These are phyloP conservation scores for Rubus parviflorus DNA, from an alignment of 306 rosid species.

Conservation along the genomic window DNA sequence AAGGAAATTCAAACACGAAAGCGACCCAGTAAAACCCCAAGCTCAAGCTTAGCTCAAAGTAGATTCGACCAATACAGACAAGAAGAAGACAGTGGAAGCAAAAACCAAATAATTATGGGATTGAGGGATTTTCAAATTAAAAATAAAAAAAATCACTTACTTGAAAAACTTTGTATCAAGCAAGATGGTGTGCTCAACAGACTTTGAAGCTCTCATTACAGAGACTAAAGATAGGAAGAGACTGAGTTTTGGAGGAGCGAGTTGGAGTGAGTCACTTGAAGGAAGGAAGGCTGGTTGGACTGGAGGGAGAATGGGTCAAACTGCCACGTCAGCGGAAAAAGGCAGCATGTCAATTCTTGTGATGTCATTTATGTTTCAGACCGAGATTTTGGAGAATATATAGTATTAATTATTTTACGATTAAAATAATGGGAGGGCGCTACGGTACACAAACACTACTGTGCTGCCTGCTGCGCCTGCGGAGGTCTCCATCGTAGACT, in stretches of 20 bases:
- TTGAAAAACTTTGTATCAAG: conserved; percentile 11
- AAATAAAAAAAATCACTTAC: conserved; percentile 33
- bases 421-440: too few species aligned
- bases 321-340: conserved; percentile 38
- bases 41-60: conserved; percentile 17
- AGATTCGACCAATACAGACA: conserved; percentile 21
- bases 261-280: conserved; percentile 35
- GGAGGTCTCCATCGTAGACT: background rate
- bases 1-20: conserved; percentile 49
- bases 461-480: background rate
- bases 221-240: background rate
- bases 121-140: background rate
- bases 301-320: conserved; percentile 48
- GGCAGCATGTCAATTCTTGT: conserved; percentile 45
- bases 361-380: conserved; percentile 38
- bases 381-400: background rate
- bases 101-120: background rate
- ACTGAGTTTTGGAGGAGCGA: conserved; percentile 25
- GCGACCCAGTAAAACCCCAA: conserved; percentile 35
- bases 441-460: background rate
- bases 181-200: conserved; percentile 11
- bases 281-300: background rate
- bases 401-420: background rate
- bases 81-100: background rate
- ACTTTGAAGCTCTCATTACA: conserved; percentile 12